Evolutionary conservation across 768 basidiomycete species (phyloP), one percentile per base, ranked within the genome.

Genomic region (Dentipellis sp.): DNA sequence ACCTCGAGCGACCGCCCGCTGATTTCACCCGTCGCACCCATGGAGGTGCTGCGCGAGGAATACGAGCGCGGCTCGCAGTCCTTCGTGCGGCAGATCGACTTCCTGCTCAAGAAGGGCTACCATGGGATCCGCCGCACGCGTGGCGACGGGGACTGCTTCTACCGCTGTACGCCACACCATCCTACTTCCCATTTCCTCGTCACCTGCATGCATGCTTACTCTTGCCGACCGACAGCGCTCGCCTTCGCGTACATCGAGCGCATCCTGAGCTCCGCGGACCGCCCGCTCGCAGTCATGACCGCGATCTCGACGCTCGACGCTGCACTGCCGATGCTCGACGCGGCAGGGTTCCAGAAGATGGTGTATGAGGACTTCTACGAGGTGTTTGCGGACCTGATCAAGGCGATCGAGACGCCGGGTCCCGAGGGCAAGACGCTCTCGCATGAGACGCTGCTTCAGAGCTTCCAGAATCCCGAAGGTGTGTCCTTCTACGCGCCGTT

Each of bases 111-210:
- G 14, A 71, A 82, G 46, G 91, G 91, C 1, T 94, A 80, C 71
- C 72, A 72, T 36, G 73, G 71, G 10, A 74, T 95, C 45, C 77
- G 91, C 64, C 74, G 91, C 54, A 81, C 87, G 0, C 78, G 84
- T 70, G 92, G 93, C 72, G 81, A 82, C 63, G 81, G 94, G 0
- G 89, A 90, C 67, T 95, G 94, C 67, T 95, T 94, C 69, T 97
- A 94, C 68, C 78, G 93, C 77, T 86, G 90, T 90, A 66, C 76
- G 71, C 66, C 55, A 39, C 19, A 22, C 21, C n/a, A 11, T 54
- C 9, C 23, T 38, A 56, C 37, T 42, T 14, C 46, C 22, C 38
- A 7, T 16, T 16, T 22, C 49, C 38, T 36, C n/a, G n/a, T 21
- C 10, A 42, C 59, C 38, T 49, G 19, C 50, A 21, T 45, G 34